Evolutionary conservation across 2,329 filamentous ascomycete genomes (phyloP).

Genomic region (Aaosphaeria pasadenensis): DNA sequence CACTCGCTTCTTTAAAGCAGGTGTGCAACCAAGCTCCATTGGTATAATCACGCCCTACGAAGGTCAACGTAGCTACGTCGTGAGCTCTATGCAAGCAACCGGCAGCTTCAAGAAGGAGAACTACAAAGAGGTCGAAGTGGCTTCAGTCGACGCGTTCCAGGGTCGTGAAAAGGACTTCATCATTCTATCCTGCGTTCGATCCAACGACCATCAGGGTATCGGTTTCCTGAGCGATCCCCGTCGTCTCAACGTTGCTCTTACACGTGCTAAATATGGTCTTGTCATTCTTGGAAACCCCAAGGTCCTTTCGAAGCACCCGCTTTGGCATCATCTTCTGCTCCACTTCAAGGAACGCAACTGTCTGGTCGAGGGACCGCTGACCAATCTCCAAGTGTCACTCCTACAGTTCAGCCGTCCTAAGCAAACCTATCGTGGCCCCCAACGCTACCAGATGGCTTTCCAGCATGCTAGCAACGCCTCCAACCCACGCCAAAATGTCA

Average conservation of each 20-base stretch:
- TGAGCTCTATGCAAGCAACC: constrained; percentile 98
- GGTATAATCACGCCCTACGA: constrained; percentile 99
- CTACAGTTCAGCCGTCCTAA: constrained; percentile 94
- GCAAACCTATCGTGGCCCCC: constrained; percentile 84
- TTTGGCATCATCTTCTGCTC: constrained; percentile 92
- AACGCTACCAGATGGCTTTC: constrained; percentile 80
- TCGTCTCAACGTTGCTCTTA: constrained; percentile 94
- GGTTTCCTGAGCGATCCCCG: constrained; percentile 97
- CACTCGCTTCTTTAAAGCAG: constrained; percentile 97
- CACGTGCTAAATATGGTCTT: constrained; percentile 92
- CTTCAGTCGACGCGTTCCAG: constrained; percentile 97
- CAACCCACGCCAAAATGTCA: constrained; percentile 38
- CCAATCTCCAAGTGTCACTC: constrained; percentile 91
- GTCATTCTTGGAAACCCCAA: constrained; percentile 98
- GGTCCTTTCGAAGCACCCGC: constrained; percentile 92
- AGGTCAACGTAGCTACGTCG: constrained; percentile 95
- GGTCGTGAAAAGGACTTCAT: constrained; percentile 99
- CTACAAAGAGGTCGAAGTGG: constrained; percentile 98
- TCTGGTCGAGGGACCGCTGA: constrained; percentile 90
- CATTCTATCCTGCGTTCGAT: constrained; percentile 93
- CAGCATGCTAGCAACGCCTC: constrained; percentile 62
- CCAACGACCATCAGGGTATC: constrained; percentile 98
- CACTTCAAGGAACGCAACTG: constrained; percentile 98
- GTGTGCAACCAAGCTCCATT: constrained; percentile 89
- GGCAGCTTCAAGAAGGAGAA: constrained; percentile 97